These are phyloP conservation scores for Bodo saltans DNA, from an alignment of 78 protist genomes.

Conservation along the genomic window DNA sequence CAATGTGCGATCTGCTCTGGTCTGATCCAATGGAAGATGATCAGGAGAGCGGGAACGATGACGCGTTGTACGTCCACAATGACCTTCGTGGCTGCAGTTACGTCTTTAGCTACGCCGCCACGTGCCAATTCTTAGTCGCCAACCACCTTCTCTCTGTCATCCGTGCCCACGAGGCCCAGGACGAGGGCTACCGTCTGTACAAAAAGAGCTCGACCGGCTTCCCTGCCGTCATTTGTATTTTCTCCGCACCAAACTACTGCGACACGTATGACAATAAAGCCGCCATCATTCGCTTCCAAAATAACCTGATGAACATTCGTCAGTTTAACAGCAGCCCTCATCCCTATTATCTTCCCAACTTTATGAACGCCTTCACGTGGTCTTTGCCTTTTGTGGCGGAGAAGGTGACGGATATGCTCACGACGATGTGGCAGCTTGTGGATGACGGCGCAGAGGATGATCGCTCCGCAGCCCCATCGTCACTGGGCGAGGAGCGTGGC, in stretches of 20 bases:
- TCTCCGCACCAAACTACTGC: constrained; percentile 97
- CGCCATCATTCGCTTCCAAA: constrained; percentile 60
- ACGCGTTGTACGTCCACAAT: constrained; percentile 50
- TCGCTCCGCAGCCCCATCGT: no score
- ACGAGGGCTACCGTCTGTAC: constrained; percentile 78
- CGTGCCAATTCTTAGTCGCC: constrained; percentile 72
- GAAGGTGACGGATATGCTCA: constrained; percentile 66
- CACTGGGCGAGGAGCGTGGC: not conserved
- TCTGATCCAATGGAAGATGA: constrained; percentile 91
- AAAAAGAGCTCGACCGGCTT: constrained; percentile 74
- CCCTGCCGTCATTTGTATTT: constrained; percentile 95
- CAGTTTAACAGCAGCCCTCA: constrained; percentile 89
- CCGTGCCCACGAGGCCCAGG: constrained; percentile 98
- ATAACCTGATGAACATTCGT: constrained; percentile 87
- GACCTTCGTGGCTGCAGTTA: constrained; percentile 89
- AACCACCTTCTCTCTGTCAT: constrained; percentile 85
- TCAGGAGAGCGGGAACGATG: not conserved
- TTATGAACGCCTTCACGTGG: constrained; percentile 96
- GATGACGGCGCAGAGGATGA: constrained; percentile 49
- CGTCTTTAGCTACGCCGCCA: constrained; percentile 66
- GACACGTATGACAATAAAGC: constrained; percentile 93
- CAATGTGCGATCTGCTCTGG: constrained; percentile 97
- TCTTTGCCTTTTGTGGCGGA: constrained; percentile 96
- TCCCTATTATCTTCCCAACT: constrained; percentile 97
- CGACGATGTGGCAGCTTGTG: constrained; percentile 36